Base-by-base conservation (phyloP, 1,139 yeast species). In the Zygoascus meyerae region DNA sequence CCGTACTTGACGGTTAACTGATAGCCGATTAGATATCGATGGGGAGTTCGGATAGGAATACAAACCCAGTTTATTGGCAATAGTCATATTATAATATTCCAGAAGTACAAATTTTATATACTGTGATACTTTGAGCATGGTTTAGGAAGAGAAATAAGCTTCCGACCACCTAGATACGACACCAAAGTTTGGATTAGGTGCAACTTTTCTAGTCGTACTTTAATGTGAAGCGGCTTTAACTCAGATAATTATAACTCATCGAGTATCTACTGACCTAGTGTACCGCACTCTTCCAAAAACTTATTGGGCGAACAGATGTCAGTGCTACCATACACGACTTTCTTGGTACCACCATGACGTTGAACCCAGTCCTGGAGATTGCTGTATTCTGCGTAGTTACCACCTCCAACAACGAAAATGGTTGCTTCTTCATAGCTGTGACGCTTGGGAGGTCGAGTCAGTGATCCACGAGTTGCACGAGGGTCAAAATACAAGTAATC, bases 381-480 rank as follows among this genome's bases (percentile, higher is more conserved):
- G 54, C 90, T 95, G 63, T 92, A 92, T 67, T 92, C 99, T 55
- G 86, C 71, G 62, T 89, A 92, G 65, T 86, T 90, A 42, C 97
- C 98, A 31, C 98, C 98, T 16, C 98, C 99, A 50, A 94, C 90
- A 44, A 89, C 86, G 64, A 92, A 94, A 14, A 92, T 95, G 48
- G 86, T 70, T 2, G 95, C 80, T 55, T 87, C 94, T 52, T 78
- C 80, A 63, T 86, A 87, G 11, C 82, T 71, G 58, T 83, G 89
- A 62, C 95, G 79, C 63, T 82, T 84, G 33, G 97, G 97, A 36
- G 90, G 94, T 57, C 85, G 81, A 6, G 95, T 78, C 57, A 84
- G 90, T 1, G 95, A 83, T 3, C 97, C 97, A 55, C 97, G 77
- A 4, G 86, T 81, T 40, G 75, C 70, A 56, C 80, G 82, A 26